Conservation (phyloP, 805 yeast genomes). For the Candida mattraensis region DNA sequence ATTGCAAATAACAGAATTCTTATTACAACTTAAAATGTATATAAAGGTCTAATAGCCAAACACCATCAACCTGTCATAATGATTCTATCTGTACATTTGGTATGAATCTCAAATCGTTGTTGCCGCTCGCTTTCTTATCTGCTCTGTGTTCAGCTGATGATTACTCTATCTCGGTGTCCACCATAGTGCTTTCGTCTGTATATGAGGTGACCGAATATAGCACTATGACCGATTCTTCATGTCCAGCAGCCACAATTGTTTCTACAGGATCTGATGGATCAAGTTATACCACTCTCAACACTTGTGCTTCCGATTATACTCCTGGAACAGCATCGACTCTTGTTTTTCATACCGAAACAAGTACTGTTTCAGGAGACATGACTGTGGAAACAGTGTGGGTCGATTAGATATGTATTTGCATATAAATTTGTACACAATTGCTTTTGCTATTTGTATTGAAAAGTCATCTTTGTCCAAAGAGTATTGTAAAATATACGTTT, state of each 20-base stretch:
- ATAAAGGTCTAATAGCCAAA: too few relatives aligned
- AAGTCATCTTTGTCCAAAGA: background rate
- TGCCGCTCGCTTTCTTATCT: too few relatives aligned
- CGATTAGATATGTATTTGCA: slow-evolving; percentile 3
- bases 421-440: too few relatives aligned
- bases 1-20: too few relatives aligned
- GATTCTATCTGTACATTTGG: too few relatives aligned
- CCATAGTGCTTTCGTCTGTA: slow-evolving; percentile 6
- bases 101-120: too few relatives aligned
- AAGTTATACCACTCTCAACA: slow-evolving; percentile 14
- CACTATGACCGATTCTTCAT: slow-evolving; percentile 6
- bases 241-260: slow-evolving; percentile 6
- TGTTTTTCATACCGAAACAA: slow-evolving; percentile 2
- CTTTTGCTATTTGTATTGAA: too few relatives aligned
- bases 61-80: too few relatives aligned
- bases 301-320: slow-evolving; percentile 21
- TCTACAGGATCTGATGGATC: slow-evolving; percentile 5
- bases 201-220: slow-evolving; percentile 12
- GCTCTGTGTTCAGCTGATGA: background rate
- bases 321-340: slow-evolving; percentile 7
- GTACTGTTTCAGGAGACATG: slow-evolving; percentile 6
- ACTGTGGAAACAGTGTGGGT: slow-evolving; percentile 12
- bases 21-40: too few relatives aligned
- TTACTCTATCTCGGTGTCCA: slow-evolving; percentile 5
- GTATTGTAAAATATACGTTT: background rate